Evolutionary conservation across 768 basidiomycete genomes (phyloP).

Genomic region (Cubamyces sp.): DNA sequence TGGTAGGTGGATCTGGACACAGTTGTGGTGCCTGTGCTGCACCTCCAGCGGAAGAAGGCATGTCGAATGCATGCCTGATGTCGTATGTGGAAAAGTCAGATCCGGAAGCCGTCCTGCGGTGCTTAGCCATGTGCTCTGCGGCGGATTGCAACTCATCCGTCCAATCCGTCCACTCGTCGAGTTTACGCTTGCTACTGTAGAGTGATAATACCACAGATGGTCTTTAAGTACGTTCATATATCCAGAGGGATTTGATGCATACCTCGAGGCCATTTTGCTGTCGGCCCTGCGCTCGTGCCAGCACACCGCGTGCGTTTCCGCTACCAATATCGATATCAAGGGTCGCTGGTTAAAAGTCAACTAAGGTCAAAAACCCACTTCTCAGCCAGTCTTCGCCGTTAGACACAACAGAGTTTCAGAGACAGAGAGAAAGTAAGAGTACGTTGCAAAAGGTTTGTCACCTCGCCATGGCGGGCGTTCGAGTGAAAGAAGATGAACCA

Average conservation of each 20-base stretch:
- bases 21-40: not conserved
- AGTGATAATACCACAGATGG: too few relatives aligned
- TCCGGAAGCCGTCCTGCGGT: slow-evolving; percentile 13
- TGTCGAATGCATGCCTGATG: slow-evolving; percentile 11
- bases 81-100: slow-evolving; percentile 20
- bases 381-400: too few relatives aligned
- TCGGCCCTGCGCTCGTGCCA: too few relatives aligned
- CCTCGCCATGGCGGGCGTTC: not conserved
- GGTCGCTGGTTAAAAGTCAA: too few relatives aligned
- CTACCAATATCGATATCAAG: too few relatives aligned
- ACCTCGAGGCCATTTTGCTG: not conserved
- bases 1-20: not conserved
- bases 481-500: not conserved
- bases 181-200: not conserved
- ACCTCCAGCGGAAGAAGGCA: not conserved
- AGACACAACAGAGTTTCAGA: too few relatives aligned
- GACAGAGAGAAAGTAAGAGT: too few relatives aligned
- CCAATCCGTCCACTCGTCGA: not conserved
- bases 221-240: too few relatives aligned
- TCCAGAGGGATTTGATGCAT: too few relatives aligned
- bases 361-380: too few relatives aligned
- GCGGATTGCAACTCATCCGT: not conserved
- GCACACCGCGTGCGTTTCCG: too few relatives aligned
- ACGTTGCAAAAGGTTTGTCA: too few relatives aligned
- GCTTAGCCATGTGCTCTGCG: not conserved